Percentiles rank a stretch among this genome's conserved stretches.
These are phyloP conservation scores for Salisapilia sapeloensis DNA, from an alignment of 352 stramenopile species.

Conservation along the genomic window DNA sequence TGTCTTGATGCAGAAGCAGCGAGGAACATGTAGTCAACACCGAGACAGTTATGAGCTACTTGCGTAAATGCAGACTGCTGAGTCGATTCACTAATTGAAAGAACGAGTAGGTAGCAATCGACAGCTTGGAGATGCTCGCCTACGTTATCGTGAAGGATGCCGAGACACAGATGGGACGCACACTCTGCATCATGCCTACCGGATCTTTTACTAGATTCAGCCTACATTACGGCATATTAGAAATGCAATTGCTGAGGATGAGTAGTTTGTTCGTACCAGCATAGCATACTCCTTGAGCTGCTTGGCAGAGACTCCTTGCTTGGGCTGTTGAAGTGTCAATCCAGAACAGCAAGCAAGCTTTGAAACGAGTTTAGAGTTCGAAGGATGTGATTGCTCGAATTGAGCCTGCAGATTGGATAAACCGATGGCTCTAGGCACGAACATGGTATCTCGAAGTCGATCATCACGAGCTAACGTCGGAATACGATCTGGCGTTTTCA, in stretches of 20 bases:
- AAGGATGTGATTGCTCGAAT: conserved; percentile 26
- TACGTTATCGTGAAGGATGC: conserved; percentile 79
- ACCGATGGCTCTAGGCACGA: conserved; percentile 40
- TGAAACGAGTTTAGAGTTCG: conserved; percentile 16
- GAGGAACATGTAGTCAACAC: conserved; percentile 72
- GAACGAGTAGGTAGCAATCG: conserved; percentile 71
- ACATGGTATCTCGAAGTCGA: conserved; percentile 50
- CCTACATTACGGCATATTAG: conserved; percentile 7
- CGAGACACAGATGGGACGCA: conserved; percentile 64
- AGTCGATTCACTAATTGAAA: conserved; percentile 71
- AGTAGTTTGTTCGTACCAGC: conserved; percentile 20
- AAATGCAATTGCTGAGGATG: neutral
- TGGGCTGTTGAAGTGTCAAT: conserved; percentile 40
- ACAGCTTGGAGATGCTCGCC: conserved; percentile 71
- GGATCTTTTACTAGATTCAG: conserved; percentile 70
- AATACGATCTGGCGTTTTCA: conserved; percentile 49
- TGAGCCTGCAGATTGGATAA: conserved; percentile 25
- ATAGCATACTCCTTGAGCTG: conserved; percentile 70
- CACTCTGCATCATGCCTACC: conserved; percentile 71
- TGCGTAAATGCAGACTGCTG: conserved; percentile 57
- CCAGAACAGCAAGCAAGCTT: conserved; percentile 42
- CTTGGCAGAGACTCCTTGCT: conserved; percentile 44
- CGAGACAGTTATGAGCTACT: conserved; percentile 77
- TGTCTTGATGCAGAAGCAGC: conserved; percentile 34
- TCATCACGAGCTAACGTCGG: conserved; percentile 37